Evolutionary conservation across 1,139 yeast genomes (phyloP).

Genomic region (Blastobotrys serpentis): DNA sequence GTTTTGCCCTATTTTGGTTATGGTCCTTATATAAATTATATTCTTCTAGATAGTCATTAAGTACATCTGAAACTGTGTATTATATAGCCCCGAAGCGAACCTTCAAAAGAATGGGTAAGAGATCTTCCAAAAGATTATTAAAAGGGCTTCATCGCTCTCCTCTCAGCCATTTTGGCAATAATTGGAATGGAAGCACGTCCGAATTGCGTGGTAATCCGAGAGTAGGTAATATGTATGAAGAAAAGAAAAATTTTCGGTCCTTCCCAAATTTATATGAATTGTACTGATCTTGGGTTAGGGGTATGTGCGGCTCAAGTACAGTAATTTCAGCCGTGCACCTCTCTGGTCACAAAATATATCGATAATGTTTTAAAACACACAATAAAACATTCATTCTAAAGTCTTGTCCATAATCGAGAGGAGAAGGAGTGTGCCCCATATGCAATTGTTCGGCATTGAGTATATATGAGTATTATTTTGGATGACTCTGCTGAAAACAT

Average conservation of each 20-base stretch:
- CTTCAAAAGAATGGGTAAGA: slow-evolving; percentile 6
- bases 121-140: slow-evolving; percentile 16
- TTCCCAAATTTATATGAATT: slow-evolving; percentile 13
- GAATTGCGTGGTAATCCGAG: slow-evolving; percentile 36
- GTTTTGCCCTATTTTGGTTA: slow-evolving; percentile 72
- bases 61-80: background rate
- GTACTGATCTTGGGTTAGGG: background rate
- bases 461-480: too few species aligned
- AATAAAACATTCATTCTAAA: too few species aligned
- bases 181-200: slow-evolving; percentile 27
- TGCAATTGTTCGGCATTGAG: too few species aligned
- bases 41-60: background rate
- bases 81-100: slow-evolving; percentile 22
- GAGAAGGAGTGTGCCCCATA: too few species aligned
- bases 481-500: background rate
- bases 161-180: slow-evolving; percentile 39
- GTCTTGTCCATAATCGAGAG: too few species aligned
- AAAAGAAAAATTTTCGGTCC: slow-evolving; percentile 18
- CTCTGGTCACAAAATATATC: too few species aligned
- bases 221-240: slow-evolving; percentile 28
- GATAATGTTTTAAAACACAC: too few species aligned
- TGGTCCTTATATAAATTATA: slow-evolving; percentile 48
- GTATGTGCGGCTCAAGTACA: slow-evolving; percentile 5
- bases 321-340: background rate
- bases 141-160: slow-evolving; percentile 27